Evolutionary conservation across 2,329 filamentous ascomycete species (phyloP).

Genomic region (Penicillium sp.): DNA sequence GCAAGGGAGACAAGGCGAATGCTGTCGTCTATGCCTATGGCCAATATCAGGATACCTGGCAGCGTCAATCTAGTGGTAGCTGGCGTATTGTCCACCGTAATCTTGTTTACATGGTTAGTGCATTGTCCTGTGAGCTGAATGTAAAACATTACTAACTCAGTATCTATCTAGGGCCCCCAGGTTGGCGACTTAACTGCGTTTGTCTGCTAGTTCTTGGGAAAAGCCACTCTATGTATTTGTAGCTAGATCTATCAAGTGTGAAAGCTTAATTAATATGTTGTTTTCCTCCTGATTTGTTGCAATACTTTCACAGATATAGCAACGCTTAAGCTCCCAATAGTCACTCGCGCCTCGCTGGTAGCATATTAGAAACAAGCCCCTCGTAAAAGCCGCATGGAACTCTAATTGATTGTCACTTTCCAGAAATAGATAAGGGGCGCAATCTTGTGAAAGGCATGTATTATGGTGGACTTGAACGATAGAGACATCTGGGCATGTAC

Average conservation of each 20-base stretch:
- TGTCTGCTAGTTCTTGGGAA: background rate
- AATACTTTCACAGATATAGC: no score
- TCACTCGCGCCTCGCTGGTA: no score
- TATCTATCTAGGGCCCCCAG: background rate
- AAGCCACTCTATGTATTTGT: background rate
- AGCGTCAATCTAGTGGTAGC: background rate
- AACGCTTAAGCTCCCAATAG: no score
- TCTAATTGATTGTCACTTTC: no score
- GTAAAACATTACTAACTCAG: background rate
- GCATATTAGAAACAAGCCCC: no score
- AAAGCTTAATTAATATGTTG: background rate
- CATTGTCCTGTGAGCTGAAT: background rate
- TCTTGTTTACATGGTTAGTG: background rate
- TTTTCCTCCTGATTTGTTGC: background rate
- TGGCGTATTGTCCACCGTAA: background rate
- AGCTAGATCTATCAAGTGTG: background rate
- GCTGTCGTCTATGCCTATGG: background rate
- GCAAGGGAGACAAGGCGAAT: background rate
- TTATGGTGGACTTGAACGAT: no score
- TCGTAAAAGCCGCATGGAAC: no score
- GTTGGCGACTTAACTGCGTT: background rate
- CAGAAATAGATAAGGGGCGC: no score
- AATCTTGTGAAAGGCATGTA: no score
- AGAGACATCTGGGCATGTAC: no score
- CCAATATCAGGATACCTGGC: background rate